A percentile compares a stretch with the other conserved stretches of the same genome.
phyloP scores from a whole-genome alignment of 208 protist genomes.

The Trypanosoma lewisi region DNA sequence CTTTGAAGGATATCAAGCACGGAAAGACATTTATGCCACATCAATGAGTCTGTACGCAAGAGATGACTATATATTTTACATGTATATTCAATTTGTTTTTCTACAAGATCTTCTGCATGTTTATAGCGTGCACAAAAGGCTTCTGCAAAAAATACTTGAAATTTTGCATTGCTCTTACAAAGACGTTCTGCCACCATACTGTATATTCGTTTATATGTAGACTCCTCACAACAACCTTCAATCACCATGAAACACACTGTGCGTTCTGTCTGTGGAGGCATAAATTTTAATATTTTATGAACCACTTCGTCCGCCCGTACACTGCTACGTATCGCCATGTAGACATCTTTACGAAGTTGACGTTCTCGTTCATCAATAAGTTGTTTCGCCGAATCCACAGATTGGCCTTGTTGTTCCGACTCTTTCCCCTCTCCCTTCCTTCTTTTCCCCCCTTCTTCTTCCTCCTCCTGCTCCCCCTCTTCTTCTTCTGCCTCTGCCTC shows the following conservation, averaged over 20 bases:
- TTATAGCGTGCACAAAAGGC: slow-evolving; percentile 91
- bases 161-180: slow-evolving; percentile 91
- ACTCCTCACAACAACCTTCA: slow-evolving; percentile 97
- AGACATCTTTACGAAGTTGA: slow-evolving; percentile 94
- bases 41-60: slow-evolving; percentile 93
- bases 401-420: background rate
- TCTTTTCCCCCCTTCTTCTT: slow-evolving; percentile 31
- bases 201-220: slow-evolving; percentile 95
- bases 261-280: slow-evolving; percentile 67
- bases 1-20: slow-evolving; percentile 72
- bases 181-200: slow-evolving; percentile 95
- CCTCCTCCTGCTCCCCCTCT: slow-evolving; percentile 36
- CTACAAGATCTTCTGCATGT: slow-evolving; percentile 92
- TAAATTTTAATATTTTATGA: slow-evolving; percentile 97
- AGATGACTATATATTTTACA: slow-evolving; percentile 97
- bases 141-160: slow-evolving; percentile 87
- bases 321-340: slow-evolving; percentile 97
- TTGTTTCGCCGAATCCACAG: slow-evolving; percentile 14
- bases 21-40: slow-evolving; percentile 86
- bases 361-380: slow-evolving; percentile 90
- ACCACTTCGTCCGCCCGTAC: slow-evolving; percentile 97
- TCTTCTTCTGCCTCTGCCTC: slow-evolving; percentile 34
- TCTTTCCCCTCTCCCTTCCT: slow-evolving; percentile 10
- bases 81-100: slow-evolving; percentile 97
- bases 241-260: slow-evolving; percentile 96